A percentile compares a stretch with the other conserved stretches of the same genome.
Evolutionary conservation across 345 rosid genomes (phyloP).

Genomic region (Pistacia atlantica): DNA sequence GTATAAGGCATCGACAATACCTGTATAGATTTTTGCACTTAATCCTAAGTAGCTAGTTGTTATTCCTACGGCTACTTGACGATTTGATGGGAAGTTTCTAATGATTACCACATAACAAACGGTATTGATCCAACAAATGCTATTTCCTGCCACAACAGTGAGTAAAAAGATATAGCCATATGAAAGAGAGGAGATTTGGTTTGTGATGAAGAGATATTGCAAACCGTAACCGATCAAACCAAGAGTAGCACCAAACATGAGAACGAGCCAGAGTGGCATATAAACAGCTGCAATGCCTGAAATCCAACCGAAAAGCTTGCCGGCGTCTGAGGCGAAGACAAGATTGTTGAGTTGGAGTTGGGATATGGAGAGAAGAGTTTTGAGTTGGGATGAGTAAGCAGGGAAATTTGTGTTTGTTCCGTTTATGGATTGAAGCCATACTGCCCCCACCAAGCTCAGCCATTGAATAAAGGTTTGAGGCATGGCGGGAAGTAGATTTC

Average conservation of each 20-base stretch:
- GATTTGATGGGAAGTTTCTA: conserved; percentile 49
- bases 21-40: conserved; percentile 77
- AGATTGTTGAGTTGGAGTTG: conserved; percentile 82
- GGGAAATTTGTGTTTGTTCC: conserved; percentile 90
- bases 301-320: conserved; percentile 82
- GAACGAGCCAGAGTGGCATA: conserved; percentile 77
- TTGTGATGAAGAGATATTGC: conserved; percentile 65
- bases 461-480: conserved; percentile 50
- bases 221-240: conserved; percentile 79
- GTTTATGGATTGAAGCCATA: conserved; percentile 83
- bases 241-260: conserved; percentile 61
- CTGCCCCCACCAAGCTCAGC: conserved; percentile 71
- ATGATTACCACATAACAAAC: conserved; percentile 65
- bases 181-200: conserved; percentile 44
- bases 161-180: conserved; percentile 61
- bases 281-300: conserved; percentile 79
- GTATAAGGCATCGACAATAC: conserved; percentile 47
- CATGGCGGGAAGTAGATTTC: conserved; percentile 25
- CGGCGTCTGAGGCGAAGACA: conserved; percentile 91
- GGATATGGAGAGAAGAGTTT: conserved; percentile 67
- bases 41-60: conserved; percentile 76
- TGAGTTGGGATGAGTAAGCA: conserved; percentile 90
- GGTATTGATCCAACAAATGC: conserved; percentile 97
- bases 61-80: conserved; percentile 75
- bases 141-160: conserved; percentile 77